These are phyloP conservation scores for Asterionellopsis glacialis DNA, from an alignment of 108 stramenopile genomes.

Conservation along the genomic window DNA sequence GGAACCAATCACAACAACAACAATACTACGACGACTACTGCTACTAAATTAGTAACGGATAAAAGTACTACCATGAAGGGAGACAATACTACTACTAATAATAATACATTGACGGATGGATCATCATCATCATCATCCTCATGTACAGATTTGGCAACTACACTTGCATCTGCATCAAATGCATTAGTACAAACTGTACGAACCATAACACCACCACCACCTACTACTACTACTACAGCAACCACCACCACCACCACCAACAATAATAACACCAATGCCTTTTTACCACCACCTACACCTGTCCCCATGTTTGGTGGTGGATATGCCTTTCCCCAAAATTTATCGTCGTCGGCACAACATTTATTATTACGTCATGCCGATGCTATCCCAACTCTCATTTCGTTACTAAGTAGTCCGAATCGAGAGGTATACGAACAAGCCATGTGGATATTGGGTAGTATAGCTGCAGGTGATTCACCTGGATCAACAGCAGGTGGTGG, in stretches of 20 bases:
- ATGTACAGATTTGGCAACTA: no score
- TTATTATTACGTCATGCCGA: slow-evolving; percentile 77
- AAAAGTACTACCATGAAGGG: not conserved
- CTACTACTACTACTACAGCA: slow-evolving; percentile 33
- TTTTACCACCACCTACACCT: slow-evolving; percentile 58
- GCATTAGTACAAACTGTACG: not conserved
- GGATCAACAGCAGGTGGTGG: slow-evolving; percentile 17
- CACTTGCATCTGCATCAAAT: not conserved
- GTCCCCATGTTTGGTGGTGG: slow-evolving; percentile 8
- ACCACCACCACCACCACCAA: slow-evolving; percentile 40
- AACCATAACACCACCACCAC: slow-evolving; percentile 25
- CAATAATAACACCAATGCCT: slow-evolving; percentile 33
- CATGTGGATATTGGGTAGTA: slow-evolving; percentile 82
- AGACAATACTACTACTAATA: not conserved
- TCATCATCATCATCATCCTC: no score
- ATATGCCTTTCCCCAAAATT: slow-evolving; percentile 43
- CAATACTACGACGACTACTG: not conserved
- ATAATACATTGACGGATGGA: not conserved
- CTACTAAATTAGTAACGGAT: no score
- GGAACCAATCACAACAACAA: not conserved
- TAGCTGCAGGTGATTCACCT: slow-evolving; percentile 67
- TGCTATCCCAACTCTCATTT: slow-evolving; percentile 80
- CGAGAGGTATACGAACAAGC: slow-evolving; percentile 75
- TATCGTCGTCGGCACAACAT: slow-evolving; percentile 67
- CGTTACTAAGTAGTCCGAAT: slow-evolving; percentile 59